Base-by-base conservation (phyloP, 306 rosid species). In the Pterocarpus santalinus region DNA sequence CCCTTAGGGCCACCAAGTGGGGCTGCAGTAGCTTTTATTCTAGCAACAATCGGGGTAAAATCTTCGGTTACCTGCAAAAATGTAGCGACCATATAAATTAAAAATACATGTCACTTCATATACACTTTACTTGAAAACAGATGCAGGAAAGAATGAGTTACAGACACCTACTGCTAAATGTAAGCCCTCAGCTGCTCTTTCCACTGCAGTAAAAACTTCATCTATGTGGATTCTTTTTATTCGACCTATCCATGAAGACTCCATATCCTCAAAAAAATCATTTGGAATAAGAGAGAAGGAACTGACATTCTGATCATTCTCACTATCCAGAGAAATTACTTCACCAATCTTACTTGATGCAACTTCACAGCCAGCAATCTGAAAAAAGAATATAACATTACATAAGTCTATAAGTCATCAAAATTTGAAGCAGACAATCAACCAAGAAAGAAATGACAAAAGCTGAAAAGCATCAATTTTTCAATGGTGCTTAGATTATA, bases 1-100 rank as follows among this genome's bases (percentile, higher is more conserved):
- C 98, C 99, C 91, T 90, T 95, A n/a, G 96, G 94, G 79, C 97
- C 95, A 78, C 95, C 97, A 46, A 91, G 82, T 73, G 97, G 92
- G 5, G 99, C 90, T 14, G 89, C 39, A 62, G 87, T 83, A 79
- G 97, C 95, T 86, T 85, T 95, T 83, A 93, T 91, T 85, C 97
- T 93, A 65, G 88, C 84, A 84, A 95, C 70, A 81, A 93, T 82
- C 22, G 99, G 98, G 75, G 82, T 8, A 73, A 95, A 93, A 88
- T 92, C 99, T 89, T 90, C 98, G 81, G 87, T 72, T 39, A 91
- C 94, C 99, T 95, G 89, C 65, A 85, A 74, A 44, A 72, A 58
- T 70, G 53, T 39, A 51, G 52, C 51, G 17, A 80, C 72, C 36
- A 51, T 17, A 69, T 62, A 62, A 63, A 76, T 61, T 38, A 82